Conservation (phyloP, 2,329 filamentous ascomycete species). For the Daldinia sp. region DNA sequence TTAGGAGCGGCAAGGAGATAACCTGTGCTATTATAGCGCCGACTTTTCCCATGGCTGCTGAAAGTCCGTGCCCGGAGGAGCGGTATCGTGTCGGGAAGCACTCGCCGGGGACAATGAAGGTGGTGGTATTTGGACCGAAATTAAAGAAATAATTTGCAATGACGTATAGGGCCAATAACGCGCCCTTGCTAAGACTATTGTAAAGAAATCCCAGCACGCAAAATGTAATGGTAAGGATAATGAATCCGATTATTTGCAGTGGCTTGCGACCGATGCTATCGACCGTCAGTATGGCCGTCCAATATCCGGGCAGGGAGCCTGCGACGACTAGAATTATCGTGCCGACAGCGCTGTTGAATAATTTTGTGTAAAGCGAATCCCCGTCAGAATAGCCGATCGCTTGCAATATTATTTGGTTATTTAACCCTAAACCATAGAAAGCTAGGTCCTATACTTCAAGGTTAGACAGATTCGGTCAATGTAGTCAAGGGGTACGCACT, state of each 20-base stretch:
- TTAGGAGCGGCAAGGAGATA: slow-evolving; percentile 69
- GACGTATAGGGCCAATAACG: slow-evolving; percentile 68
- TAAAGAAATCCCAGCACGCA: slow-evolving; percentile 69
- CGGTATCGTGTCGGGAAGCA: slow-evolving; percentile 71
- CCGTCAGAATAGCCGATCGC: slow-evolving; percentile 76
- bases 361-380: slow-evolving; percentile 69
- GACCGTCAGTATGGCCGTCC: slow-evolving; percentile 75
- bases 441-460: slow-evolving; percentile 62
- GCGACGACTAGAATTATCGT: slow-evolving; percentile 81
- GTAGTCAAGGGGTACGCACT: slow-evolving; percentile 45
- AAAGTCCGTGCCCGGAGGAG: slow-evolving; percentile 69
- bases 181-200: slow-evolving; percentile 54
- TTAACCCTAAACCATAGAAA: slow-evolving; percentile 77
- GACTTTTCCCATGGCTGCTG: slow-evolving; percentile 71
- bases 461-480: slow-evolving; percentile 25
- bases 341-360: slow-evolving; percentile 77
- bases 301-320: slow-evolving; percentile 82
- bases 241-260: slow-evolving; percentile 72
- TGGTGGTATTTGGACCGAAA: slow-evolving; percentile 71
- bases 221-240: slow-evolving; percentile 68
- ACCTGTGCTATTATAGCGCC: slow-evolving; percentile 73
- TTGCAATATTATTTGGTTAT: slow-evolving; percentile 74
- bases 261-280: slow-evolving; percentile 81
- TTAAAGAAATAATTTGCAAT: slow-evolving; percentile 73
- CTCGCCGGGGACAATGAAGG: slow-evolving; percentile 71